Evolutionary conservation across 352 stramenopile genomes (phyloP), one percentile per base, ranked within the genome.

Genomic region (Globisporangium iwayamae): DNA sequence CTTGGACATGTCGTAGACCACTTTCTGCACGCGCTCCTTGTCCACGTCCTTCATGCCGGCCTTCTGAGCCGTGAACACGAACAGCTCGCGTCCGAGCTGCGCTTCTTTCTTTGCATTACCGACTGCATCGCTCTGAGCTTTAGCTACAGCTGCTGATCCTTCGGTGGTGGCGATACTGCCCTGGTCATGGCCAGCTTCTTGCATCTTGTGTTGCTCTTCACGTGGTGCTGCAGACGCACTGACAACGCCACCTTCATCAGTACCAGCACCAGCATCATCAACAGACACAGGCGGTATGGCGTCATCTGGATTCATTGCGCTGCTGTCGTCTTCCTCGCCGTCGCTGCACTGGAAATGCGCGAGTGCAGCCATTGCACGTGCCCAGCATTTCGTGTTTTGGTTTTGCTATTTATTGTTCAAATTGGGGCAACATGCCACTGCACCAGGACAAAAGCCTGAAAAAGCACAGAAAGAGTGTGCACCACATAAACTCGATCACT

Each of bases 1-100:
- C 68, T 97, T 97, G 46, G 90, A 98, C 75, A 98, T 94, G 56
- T 97, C 82, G 60, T 98, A 85, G 65, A 98, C 92, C 22, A 98
- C 92, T 60, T 93, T 77, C 74, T 98, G 90, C 51, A 98, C 93
- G 62, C 87, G 85, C 32, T 82, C 73, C 46, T 94, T 93, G 80
- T 98, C 79, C 46, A 96, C 82, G 39, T 81, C 73, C 30, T 84
- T 78, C 89, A 97, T 97, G 5, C 91, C 91, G 18, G 91, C 91
- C 62, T 97, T 96, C 41, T 84, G 72, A 8, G 74, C 83, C 32
- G 89, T 90, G 67, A 95, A 94, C 52, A 93, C 85, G 66, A 93
- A 93, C 70, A 97, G 77, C 28, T 83, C 69, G 4, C 57, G 54
- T 1, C 64, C 56, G 22, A 75, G 34, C 20, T 61, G 60, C 46